Evolutionary conservation across 2,329 filamentous ascomycete species (phyloP), one percentile per base, ranked within the genome.

Genomic region (Cytospora chrysosperma): DNA sequence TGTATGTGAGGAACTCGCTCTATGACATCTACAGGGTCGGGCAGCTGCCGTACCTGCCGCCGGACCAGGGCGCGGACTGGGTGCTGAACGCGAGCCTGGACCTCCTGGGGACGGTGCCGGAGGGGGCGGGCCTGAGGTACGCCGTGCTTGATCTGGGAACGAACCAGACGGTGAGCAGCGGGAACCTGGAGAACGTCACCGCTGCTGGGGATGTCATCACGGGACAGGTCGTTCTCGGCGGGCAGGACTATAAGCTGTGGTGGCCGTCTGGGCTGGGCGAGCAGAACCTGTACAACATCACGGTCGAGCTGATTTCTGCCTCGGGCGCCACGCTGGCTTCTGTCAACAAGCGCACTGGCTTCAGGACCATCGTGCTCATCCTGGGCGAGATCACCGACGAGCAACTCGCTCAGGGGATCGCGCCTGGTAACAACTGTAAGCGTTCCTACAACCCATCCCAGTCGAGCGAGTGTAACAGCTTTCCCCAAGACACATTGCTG

Each of bases 301-400:
- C 78, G 4, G 73, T 87, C 53, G 75, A 76, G 7, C 70, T 85
- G n/a, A 65, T 79, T 15, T 74, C 75, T n/a, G 65, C 63, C 24
- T 65, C 71, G 2, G 74, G 77, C 2, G 68, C 72, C 5, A 73
- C 71, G 2, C 47, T 85, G 4, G 76, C 80, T 10, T 75, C 72
- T 0, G 75, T 83, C 8, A 82, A 75, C 2, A 86, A 85, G 69
- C 78, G 83, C 8, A 79, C 83, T 27, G 86, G 85, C 0, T 88
- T 89, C 68, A 78, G 85, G 19, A 88, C 86, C 0, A 87, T 88
- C 52, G 81, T 87, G 8, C 75, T 87, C 21, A 87, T 88, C 64
- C 76, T 82, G 68, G 77, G 77, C 1, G 79, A 80, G 4, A 81
- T 88, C 27, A 82, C 82, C 0, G 76, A 83, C 0, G 77, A 76